Base-by-base conservation (phyloP, 23 red algal genomes). In the Agarophyton chilense region DNA sequence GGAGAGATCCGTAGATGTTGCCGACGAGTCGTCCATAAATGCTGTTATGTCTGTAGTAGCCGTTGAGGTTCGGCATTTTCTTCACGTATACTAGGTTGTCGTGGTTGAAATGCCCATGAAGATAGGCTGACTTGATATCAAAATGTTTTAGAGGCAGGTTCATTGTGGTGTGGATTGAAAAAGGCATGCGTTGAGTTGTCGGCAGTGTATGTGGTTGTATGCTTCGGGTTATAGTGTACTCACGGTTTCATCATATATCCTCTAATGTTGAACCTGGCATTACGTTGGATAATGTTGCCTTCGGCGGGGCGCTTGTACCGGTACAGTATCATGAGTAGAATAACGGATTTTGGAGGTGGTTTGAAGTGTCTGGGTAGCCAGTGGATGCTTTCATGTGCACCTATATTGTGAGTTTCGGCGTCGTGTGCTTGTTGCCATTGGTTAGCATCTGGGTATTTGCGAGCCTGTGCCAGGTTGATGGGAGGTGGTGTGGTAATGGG, bases 171-270 rank as follows among this genome's bases (percentile, higher is more conserved):
- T 45, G 42, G 11, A 80, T 8, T 19, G 47, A 14, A 33, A 80
- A 14, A 1, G 57, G 52, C 47, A 58, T n/a, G 19, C 76, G 21
- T 45, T 51, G 42, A 2, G 76, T 58, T 21, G 47, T 58, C 47
- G 45, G 76, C 76, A 29, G 50, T 80, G 46, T 53, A 18, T 56
- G 80, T 53, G 41, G 80, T 53, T 5, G 80, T 68, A 19, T 84
- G 54, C 19, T 10, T 67, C 8, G 56, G 80, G 21, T 84, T 35
- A 12, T 41, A 84, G 38, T 44, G 80, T 53, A 70, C 2, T 2
- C 57, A 2, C 24, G 56, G 56, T 41, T 49, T 25, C 80, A 68
- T 84, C 2, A 65, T 18, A 39, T 70, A 56, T n/a, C 57, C 80
- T 2, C 80, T 26, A 4, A 84, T 14, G 9, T 52, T 45, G 36